Evolutionary conservation across 2,329 filamentous ascomycete genomes (phyloP).

Genomic region (Pestalotiopsis sp.): DNA sequence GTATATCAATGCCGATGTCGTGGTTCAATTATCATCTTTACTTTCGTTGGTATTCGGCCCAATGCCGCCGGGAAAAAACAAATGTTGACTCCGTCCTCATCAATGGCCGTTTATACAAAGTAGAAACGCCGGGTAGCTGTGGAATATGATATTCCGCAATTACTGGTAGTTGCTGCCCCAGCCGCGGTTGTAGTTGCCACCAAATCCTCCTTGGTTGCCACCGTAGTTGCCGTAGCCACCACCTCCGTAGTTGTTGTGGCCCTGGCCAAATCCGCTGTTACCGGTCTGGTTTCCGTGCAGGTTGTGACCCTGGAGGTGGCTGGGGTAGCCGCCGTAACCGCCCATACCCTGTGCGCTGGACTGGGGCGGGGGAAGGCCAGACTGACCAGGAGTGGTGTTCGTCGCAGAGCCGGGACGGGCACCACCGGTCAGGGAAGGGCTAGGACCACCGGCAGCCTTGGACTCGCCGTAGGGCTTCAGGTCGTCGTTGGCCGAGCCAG

Average conservation of each 20-base stretch:
- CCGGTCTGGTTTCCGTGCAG: conserved; percentile 53
- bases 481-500: conserved; percentile 50
- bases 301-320: conserved; percentile 54
- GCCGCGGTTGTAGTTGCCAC: conserved; percentile 49
- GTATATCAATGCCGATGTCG: conserved; percentile 5
- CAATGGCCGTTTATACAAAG: conserved; percentile 5
- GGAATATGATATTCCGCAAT: not conserved
- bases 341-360: conserved; percentile 56
- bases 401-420: conserved; percentile 62
- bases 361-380: conserved; percentile 58
- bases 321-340: conserved; percentile 58
- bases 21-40: conserved; percentile 2
- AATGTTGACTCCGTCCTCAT: not conserved
- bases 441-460: conserved; percentile 57
- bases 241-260: conserved; percentile 56
- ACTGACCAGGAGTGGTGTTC: conserved; percentile 54
- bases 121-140: conserved; percentile 3
- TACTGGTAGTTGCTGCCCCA: conserved; percentile 63
- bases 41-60: not conserved
- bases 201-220: conserved; percentile 44
- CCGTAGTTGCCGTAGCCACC: conserved; percentile 54
- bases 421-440: conserved; percentile 56
- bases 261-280: conserved; percentile 55
- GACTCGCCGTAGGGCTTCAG: conserved; percentile 62
- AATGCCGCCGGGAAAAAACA: not conserved